phyloP scores from a whole-genome alignment of 1,139 yeast species.

The Tardiomyces digboiensis region DNA sequence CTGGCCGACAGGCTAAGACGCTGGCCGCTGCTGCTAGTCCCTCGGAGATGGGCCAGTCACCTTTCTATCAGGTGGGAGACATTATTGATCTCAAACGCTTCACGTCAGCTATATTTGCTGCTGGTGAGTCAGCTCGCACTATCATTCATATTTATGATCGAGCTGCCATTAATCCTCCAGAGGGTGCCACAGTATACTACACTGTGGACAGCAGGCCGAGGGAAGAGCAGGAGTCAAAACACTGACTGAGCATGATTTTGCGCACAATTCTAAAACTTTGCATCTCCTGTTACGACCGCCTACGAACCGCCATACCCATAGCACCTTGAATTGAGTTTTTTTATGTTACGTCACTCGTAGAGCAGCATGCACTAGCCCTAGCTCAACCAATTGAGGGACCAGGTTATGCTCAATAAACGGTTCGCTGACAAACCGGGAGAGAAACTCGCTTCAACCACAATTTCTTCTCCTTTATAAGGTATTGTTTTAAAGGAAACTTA shows the following conservation, averaged over 20 bases:
- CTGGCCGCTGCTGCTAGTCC: neutral
- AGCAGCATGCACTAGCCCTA: too few relatives aligned
- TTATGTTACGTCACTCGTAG: too few relatives aligned
- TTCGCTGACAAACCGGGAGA: too few relatives aligned
- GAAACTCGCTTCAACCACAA: too few relatives aligned
- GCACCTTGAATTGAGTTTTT: too few relatives aligned
- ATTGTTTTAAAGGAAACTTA: too few relatives aligned
- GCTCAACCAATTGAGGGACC: too few relatives aligned
- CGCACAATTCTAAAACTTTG: neutral
- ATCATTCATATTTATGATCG: conserved; percentile 2
- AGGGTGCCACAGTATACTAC: conserved; percentile 2
- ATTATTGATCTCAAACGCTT: neutral
- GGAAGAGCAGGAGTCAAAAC: neutral
- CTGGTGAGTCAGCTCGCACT: neutral
- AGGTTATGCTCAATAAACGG: too few relatives aligned
- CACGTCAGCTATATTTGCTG: neutral
- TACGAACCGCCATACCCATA: too few relatives aligned
- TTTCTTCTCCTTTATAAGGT: too few relatives aligned
- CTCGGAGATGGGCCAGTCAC: neutral
- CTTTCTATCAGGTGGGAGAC: neutral
- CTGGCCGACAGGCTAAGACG: neutral
- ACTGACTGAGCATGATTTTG: neutral
- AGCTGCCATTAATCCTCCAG: conserved; percentile 2
- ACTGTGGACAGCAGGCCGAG: conserved; percentile 1
- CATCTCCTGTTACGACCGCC: neutral